A percentile compares a stretch with the other conserved stretches of the same genome.
phyloP scores from a whole-genome alignment of 805 yeast species.

The Kodamaea leandrae region DNA sequence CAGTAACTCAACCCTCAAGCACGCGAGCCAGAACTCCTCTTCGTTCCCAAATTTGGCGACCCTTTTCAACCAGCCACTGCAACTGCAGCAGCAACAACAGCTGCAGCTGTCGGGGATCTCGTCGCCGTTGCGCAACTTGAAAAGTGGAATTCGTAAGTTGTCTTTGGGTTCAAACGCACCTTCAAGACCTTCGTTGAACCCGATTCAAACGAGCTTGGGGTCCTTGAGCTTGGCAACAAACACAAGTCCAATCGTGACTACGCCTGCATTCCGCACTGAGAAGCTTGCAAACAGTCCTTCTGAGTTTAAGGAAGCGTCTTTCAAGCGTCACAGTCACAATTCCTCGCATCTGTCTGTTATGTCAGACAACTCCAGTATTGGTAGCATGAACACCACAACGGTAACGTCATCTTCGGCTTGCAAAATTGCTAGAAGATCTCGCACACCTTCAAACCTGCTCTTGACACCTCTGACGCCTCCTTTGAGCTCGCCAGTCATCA shows the following conservation, averaged over 20 bases:
- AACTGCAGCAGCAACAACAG: no score
- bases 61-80: constrained; percentile 6
- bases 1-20: constrained; percentile 3
- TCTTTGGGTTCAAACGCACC: constrained; percentile 19
- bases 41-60: constrained; percentile 10
- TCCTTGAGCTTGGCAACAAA: neutral
- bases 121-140: constrained; percentile 33
- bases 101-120: constrained; percentile 10
- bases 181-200: constrained; percentile 14
- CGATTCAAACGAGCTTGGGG: constrained; percentile 12
- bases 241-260: neutral
- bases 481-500: constrained; percentile 37
- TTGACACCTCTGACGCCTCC: constrained; percentile 35
- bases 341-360: constrained; percentile 13
- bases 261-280: neutral
- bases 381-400: constrained; percentile 8
- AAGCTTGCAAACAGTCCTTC: neutral
- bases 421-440: constrained; percentile 14
- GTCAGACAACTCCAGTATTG: constrained; percentile 9
- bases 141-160: constrained; percentile 38
- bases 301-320: constrained; percentile 1
- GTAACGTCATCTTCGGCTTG: constrained; percentile 6
- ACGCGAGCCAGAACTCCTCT: constrained; percentile 3
- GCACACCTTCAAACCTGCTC: constrained; percentile 22
- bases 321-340: constrained; percentile 11